These are phyloP conservation scores for Aspergillus bridgeri DNA, from an alignment of 495 filamentous ascomycete species.

Conservation along the genomic window DNA sequence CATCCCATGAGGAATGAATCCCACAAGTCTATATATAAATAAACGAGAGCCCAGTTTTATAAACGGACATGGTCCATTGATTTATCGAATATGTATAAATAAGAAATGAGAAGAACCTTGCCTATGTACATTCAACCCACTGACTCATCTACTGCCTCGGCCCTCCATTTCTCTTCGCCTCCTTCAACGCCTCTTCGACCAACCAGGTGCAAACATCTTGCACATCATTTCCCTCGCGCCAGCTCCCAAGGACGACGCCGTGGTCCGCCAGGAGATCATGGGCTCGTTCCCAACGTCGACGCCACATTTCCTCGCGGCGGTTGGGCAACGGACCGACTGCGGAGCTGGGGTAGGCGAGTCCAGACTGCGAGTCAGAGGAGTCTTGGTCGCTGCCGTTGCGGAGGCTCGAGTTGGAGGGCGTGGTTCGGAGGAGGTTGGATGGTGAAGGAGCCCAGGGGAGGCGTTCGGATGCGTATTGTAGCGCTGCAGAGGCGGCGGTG, in stretches of 20 bases:
- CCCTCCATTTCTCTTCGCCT: constrained; percentile 8
- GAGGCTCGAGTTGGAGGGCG: constrained; percentile 29
- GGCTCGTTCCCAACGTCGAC: constrained; percentile 70
- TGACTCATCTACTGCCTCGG: neutral
- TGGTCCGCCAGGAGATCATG: constrained; percentile 61
- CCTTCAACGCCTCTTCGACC: constrained; percentile 42
- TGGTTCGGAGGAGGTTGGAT: constrained; percentile 17
- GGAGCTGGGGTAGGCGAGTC: constrained; percentile 10
- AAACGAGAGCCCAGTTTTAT: too few relatives aligned
- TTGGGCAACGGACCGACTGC: constrained; percentile 40
- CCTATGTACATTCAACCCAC: neutral
- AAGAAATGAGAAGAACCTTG: neutral
- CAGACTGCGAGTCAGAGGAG: constrained; percentile 16
- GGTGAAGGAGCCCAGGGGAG: constrained; percentile 24
- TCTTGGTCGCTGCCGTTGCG: constrained; percentile 14
- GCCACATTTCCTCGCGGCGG: constrained; percentile 84
- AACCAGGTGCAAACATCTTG: constrained; percentile 52
- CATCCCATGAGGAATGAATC: too few relatives aligned
- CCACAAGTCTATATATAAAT: too few relatives aligned
- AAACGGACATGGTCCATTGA: neutral
- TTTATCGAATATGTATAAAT: neutral
- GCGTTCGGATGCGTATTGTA: constrained; percentile 35
- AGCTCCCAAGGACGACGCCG: constrained; percentile 75
- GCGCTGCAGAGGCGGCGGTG: constrained; percentile 25
- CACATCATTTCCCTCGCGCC: constrained; percentile 83